Evolutionary conservation across 169 alveolate species (phyloP), one percentile per base, ranked within the genome.

Genomic region (Plasmodium coatneyi): DNA sequence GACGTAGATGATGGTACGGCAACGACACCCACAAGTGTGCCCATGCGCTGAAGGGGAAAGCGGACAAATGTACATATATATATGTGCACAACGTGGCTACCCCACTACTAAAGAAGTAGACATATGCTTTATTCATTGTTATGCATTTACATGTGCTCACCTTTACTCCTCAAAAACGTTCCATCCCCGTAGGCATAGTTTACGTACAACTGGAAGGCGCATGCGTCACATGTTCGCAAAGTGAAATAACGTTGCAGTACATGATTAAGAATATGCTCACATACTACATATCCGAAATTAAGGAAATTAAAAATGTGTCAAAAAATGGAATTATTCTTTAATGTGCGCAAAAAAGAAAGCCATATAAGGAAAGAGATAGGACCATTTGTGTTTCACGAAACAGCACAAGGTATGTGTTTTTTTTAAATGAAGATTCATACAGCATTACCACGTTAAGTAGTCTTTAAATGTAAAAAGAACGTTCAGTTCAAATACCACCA

Each of bases 181-280:
- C 19, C 43, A 80, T 43, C 6, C 19, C 36, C n/a, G 46, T 76
- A 96, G 97, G 97, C 22, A 79, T 76, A 56, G 97, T 96, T 60
- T 96, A 95, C 80, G 97, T 96, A 9, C 95, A 95, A 39, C 86
- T 96, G 71, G 95, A 96, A 80, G 97, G 97, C 43, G 97, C 97
- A 1, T 96, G 97, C 74, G 96, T 95, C 34, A 95, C 96, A 30
- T 96, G 97, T 41, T 92, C 95, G 52, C 97, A 96, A 86, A 95
- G 97, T 84, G 97, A 96, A 90, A 54, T 95, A 25, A 96, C 97
- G 25, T 95, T 96, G 19, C 96, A 96, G 92, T 96, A 95, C 86
- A 96, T 96, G 97, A 96, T 96, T 54, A 96, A 96, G 84, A 96
- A 96, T 32, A 96, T 95, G 96, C 84, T 96, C 39, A 92, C 96